Evolutionary conservation across 1,139 yeast genomes (phyloP).

Genomic region (Saccharomycopsis crataegensis): DNA sequence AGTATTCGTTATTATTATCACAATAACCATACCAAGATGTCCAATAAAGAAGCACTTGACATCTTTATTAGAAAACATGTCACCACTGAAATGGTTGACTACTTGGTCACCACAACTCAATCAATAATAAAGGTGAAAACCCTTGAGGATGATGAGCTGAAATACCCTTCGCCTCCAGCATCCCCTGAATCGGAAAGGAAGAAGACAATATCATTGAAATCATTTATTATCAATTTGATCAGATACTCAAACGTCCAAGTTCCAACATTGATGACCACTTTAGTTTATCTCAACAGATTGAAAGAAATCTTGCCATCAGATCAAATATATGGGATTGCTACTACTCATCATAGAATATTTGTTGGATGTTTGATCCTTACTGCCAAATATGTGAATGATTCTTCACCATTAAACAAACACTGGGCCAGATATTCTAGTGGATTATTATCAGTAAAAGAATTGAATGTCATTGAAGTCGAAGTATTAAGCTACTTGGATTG

Average conservation of each 20-base stretch:
- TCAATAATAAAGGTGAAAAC: slow-evolving; percentile 61
- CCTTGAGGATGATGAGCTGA: slow-evolving; percentile 21
- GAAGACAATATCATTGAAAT: slow-evolving; percentile 35
- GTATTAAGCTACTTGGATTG: slow-evolving; percentile 59
- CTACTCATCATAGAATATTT: slow-evolving; percentile 73
- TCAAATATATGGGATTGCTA: slow-evolving; percentile 86
- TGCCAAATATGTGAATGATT: slow-evolving; percentile 69
- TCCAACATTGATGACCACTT: slow-evolving; percentile 87
- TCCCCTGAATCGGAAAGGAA: slow-evolving; percentile 29
- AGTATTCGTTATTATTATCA: too few relatives aligned
- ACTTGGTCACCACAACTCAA: slow-evolving; percentile 70
- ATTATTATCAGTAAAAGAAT: slow-evolving; percentile 56
- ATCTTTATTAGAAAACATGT: slow-evolving; percentile 74
- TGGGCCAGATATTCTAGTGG: slow-evolving; percentile 79
- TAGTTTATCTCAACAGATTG: slow-evolving; percentile 72
- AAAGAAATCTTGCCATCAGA: slow-evolving; percentile 66
- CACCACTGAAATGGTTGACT: slow-evolving; percentile 67
- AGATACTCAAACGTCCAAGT: slow-evolving; percentile 86
- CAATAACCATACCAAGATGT: slow-evolving; percentile 27
- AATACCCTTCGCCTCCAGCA: slow-evolving; percentile 40
- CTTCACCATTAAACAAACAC: slow-evolving; percentile 67
- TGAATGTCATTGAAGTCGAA: slow-evolving; percentile 77
- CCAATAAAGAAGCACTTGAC: slow-evolving; percentile 59
- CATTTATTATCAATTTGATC: slow-evolving; percentile 67
- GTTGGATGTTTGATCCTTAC: slow-evolving; percentile 66